phyloP scores from a whole-genome alignment of 176 grass and related monocot species.

The Tuctoria greenei region DNA sequence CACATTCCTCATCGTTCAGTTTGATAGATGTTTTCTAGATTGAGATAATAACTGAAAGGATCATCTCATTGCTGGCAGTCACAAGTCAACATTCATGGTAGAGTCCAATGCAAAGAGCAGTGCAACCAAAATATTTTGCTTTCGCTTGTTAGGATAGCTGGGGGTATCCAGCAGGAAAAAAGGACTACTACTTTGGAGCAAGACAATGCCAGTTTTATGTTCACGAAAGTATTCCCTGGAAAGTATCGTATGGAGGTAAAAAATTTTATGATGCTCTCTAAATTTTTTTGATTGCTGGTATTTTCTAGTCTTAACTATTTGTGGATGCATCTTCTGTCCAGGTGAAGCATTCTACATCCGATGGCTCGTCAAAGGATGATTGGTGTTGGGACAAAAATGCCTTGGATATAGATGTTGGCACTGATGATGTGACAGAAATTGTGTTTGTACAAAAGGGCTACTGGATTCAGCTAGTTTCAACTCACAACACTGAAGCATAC shows the following conservation, averaged over 20 bases:
- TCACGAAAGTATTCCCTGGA: conserved; percentile 91
- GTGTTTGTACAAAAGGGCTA: conserved; percentile 91
- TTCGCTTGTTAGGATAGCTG: conserved; percentile 74
- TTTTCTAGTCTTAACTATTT: conserved; percentile 25
- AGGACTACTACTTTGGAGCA: conserved; percentile 56
- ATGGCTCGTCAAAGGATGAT: conserved; percentile 49
- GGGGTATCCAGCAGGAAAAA: conserved; percentile 56
- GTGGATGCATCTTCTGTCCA: conserved; percentile 25
- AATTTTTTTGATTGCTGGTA: not conserved
- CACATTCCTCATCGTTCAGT: not conserved
- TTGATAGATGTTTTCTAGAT: conserved; percentile 17
- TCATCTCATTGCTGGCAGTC: conserved; percentile 54
- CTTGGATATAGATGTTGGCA: conserved; percentile 72
- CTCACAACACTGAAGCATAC: conserved; percentile 81
- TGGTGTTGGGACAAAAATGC: conserved; percentile 86
- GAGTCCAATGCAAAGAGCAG: conserved; percentile 78
- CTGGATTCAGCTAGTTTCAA: conserved; percentile 77
- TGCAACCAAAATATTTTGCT: conserved; percentile 69
- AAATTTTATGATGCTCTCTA: conserved; percentile 1
- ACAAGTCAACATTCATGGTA: conserved; percentile 91
- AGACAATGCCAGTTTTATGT: conserved; percentile 68
- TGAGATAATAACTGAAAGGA: conserved; percentile 31
- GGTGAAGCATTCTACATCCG: conserved; percentile 56
- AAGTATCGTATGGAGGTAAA: conserved; percentile 89
- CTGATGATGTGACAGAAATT: conserved; percentile 76